A percentile compares a stretch with the other conserved stretches of the same genome.
These are phyloP conservation scores for Cladophialophora immunda DNA, from an alignment of 2,329 filamentous ascomycete genomes.

Conservation along the genomic window DNA sequence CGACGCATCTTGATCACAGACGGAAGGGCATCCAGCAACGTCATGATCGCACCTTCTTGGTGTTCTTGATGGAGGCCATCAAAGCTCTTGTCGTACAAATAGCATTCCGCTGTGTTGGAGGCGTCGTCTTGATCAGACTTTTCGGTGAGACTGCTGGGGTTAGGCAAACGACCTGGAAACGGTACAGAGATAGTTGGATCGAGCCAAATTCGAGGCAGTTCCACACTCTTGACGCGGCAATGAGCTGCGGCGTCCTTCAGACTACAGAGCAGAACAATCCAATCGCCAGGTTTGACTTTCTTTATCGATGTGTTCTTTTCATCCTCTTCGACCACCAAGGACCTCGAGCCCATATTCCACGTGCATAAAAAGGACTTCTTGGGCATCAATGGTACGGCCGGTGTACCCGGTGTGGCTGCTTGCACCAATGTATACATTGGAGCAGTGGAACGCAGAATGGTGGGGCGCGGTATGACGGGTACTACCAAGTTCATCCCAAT, in stretches of 20 bases:
- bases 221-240: constrained; percentile 29
- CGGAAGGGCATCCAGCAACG: constrained; percentile 52
- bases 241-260: constrained; percentile 7
- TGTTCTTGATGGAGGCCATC: constrained; percentile 46
- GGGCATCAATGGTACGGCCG: background rate
- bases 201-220: constrained; percentile 25
- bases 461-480: constrained; percentile 46
- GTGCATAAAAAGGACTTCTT: constrained; percentile 12
- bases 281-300: constrained; percentile 31
- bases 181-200: constrained; percentile 18
- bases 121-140: background rate
- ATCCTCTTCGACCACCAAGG: constrained; percentile 4
- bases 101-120: constrained; percentile 31
- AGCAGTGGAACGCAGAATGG: background rate
- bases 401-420: too few species aligned
- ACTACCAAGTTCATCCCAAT: constrained; percentile 64
- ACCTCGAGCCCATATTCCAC: constrained; percentile 2
- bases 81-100: constrained; percentile 51
- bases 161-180: background rate
- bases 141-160: background rate
- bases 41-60: constrained; percentile 46
- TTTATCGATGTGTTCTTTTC: background rate
- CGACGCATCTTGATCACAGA: constrained; percentile 51
- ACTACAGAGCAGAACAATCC: constrained; percentile 28
- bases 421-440: too few species aligned